phyloP scores from a whole-genome alignment of 2,329 filamentous ascomycete genomes.

The Cladosporium cucumerinum region DNA sequence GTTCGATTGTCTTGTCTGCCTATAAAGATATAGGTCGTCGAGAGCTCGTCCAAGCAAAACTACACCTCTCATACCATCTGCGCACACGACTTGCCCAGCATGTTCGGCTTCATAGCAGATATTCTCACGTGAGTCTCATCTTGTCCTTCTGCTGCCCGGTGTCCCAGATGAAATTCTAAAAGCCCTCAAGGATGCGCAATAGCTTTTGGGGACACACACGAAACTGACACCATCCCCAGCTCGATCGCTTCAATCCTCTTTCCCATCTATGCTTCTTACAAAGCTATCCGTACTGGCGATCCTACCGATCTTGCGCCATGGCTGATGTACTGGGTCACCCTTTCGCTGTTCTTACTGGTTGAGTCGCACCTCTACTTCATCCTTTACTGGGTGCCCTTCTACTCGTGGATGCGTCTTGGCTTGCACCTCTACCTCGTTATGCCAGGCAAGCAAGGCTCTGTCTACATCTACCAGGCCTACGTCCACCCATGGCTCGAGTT shows the following conservation, averaged over 20 bases:
- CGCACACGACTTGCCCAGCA: neutral
- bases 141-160: neutral
- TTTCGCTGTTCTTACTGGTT: conserved; percentile 73
- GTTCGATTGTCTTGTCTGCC: neutral
- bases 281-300: conserved; percentile 89
- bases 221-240: conserved; percentile 46
- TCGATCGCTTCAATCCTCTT: conserved; percentile 87
- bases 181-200: neutral
- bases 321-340: conserved; percentile 98
- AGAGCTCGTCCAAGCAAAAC: neutral
- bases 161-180: neutral
- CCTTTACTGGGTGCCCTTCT: conserved; percentile 88
- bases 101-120: conserved; percentile 63
- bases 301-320: conserved; percentile 89
- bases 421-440: conserved; percentile 92
- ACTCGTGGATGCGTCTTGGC: conserved; percentile 81
- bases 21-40: neutral
- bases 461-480: conserved; percentile 77
- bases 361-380: conserved; percentile 89
- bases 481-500: conserved; percentile 83
- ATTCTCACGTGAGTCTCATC: conserved; percentile 65
- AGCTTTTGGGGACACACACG: neutral
- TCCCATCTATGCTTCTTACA: conserved; percentile 95
- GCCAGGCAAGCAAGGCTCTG: conserved; percentile 94
- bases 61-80: neutral